Conservation (phyloP, 1,284 basidiomycete species). For the Volvariella surrecta region DNA sequence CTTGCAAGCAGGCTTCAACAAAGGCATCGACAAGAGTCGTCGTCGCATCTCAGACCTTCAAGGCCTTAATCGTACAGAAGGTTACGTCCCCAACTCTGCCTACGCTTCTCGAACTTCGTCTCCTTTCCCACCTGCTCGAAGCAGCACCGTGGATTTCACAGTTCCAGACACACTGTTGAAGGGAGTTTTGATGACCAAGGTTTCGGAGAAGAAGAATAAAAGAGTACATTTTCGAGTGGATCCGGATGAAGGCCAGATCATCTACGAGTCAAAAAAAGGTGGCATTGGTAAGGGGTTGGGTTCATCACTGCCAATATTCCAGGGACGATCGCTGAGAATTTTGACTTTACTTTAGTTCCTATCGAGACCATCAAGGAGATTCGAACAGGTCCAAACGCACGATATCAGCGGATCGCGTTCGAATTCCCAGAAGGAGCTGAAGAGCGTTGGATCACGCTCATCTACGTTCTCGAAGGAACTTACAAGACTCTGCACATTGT, state of each 20-base stretch:
- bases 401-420: constrained; percentile 75
- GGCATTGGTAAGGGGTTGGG: background rate
- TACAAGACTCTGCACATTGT: constrained; percentile 94
- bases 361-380: constrained; percentile 92
- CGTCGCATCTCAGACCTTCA: background rate
- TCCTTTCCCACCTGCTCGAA: background rate
- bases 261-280: constrained; percentile 12
- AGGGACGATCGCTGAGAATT: background rate
- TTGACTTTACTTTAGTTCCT: constrained; percentile 47
- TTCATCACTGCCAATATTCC: background rate
- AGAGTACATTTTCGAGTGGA: constrained; percentile 16
- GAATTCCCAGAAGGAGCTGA: constrained; percentile 55
- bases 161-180: constrained; percentile 15
- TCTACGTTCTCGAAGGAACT: constrained; percentile 66
- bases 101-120: constrained; percentile 7
- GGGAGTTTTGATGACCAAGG: constrained; percentile 19
- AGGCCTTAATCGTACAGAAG: too few species aligned
- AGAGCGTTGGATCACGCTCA: constrained; percentile 69
- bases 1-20: too few species aligned
- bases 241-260: constrained; percentile 18
- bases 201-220: constrained; percentile 17
- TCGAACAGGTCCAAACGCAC: constrained; percentile 68
- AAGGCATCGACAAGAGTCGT: constrained; percentile 6
- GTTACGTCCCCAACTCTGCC: background rate
- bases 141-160: constrained; percentile 9